Evolutionary conservation across 495 filamentous ascomycete species (phyloP), one percentile per base, ranked within the genome.

Genomic region (Aspergillus mulundensis): DNA sequence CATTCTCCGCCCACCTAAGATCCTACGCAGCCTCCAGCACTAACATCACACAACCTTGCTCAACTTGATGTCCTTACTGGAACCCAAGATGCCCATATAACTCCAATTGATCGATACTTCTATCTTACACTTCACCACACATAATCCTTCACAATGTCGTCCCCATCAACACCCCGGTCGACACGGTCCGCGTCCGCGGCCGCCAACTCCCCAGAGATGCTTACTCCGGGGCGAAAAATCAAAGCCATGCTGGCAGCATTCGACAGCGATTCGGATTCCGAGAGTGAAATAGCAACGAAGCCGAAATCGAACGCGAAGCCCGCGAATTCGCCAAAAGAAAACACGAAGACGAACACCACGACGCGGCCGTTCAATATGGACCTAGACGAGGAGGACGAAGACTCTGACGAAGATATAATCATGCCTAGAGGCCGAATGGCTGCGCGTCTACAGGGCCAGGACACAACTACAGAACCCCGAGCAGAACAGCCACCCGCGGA

Each of bases 341-440:
- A 44, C 7, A 56, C 54, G 16, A 58, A 46, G 16, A 36, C 56
- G 7, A 28, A 28, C 25, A 28, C 25, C 25, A 36, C 50, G 16
- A 36, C 48, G 20, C 36, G 20, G 14, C 15, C 39, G 20, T 42
- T 32, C 24, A 42, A 30, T 39, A 52, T 51, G 19, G 58, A 62
- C 8, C 58, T 58, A 12, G 60, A 69, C 44, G 52, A 58, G 2
- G 45, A 59, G 3, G 56, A 63, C 41, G 72, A 76, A 23, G 76
- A 75, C 7, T 28, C 25, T 4, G 78, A 81, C 10, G 77, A 78
- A 79, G 18, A 77, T 18, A 76, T 83, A 53, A 57, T 85, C 19
- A 76, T 78, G 20, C 88, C 89, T 4, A 80, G 81, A 48, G 89
- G 89, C 3, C 81, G 84, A 23, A 77, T 94, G 60, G 89, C 89